Percentiles rank a stretch among this genome's conserved stretches.
Conservation (phyloP, 768 basidiomycete genomes). For the Rhizopogon vinicolor region DNA sequence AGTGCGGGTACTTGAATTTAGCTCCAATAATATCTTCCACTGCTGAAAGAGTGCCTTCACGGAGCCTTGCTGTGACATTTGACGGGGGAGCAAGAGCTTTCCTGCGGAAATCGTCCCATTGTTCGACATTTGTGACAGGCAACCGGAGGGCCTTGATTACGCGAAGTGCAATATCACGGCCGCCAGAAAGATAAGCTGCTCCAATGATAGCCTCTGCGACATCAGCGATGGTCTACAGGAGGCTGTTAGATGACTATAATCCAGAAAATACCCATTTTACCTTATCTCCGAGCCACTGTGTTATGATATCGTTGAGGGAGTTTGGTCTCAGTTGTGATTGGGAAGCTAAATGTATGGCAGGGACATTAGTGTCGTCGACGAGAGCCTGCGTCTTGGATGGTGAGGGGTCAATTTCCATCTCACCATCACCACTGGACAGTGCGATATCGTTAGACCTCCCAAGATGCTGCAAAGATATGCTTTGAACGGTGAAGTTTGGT, state of each 20-base stretch:
- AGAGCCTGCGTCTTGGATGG: background rate
- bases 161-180: slow-evolving; percentile 59
- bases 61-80: slow-evolving; percentile 39
- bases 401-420: background rate
- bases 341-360: background rate
- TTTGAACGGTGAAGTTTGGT: slow-evolving; percentile 33
- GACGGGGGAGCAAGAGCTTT: slow-evolving; percentile 43
- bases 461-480: background rate
- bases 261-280: slow-evolving; percentile 28
- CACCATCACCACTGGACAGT: background rate
- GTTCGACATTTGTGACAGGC: slow-evolving; percentile 56
- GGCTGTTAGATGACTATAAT: slow-evolving; percentile 8
- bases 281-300: slow-evolving; percentile 75
- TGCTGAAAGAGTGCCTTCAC: slow-evolving; percentile 43
- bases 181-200: slow-evolving; percentile 74
- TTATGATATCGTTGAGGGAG: slow-evolving; percentile 35
- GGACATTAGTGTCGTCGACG: background rate
- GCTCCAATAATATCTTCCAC: slow-evolving; percentile 65
- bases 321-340: slow-evolving; percentile 30
- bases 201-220: slow-evolving; percentile 83
- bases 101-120: slow-evolving; percentile 66
- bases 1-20: slow-evolving; percentile 53
- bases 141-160: slow-evolving; percentile 62
- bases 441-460: background rate
- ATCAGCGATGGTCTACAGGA: slow-evolving; percentile 68